Conservation (phyloP, 225 moss, liverwort and hornwort genomes). For the Climacium dendroides region DNA sequence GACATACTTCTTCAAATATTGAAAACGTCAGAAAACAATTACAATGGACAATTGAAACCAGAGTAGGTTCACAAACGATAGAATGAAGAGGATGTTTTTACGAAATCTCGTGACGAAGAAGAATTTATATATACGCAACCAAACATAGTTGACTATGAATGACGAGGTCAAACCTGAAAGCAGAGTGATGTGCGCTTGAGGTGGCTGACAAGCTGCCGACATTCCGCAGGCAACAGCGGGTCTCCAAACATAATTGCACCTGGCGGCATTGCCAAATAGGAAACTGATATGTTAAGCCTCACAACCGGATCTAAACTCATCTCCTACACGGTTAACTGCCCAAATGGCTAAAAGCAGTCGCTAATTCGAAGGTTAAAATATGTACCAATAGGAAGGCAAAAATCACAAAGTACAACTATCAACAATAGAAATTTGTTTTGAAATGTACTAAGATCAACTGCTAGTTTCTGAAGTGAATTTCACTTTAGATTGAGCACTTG, state of each 20-base stretch:
- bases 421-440: background rate
- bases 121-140: background rate
- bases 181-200: conserved; percentile 77
- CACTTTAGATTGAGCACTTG: background rate
- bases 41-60: background rate
- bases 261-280: background rate
- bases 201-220: conserved; percentile 72
- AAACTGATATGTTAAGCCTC: background rate
- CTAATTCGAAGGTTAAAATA: background rate
- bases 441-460: background rate
- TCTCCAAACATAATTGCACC: conserved; percentile 99
- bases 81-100: background rate
- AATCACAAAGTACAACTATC: background rate
- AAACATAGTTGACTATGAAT: background rate
- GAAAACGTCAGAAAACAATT: background rate
- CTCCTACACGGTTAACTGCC: background rate
- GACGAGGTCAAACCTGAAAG: conserved; percentile 59
- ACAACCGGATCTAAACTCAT: background rate
- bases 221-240: conserved; percentile 69
- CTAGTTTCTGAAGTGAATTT: background rate
- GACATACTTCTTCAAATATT: background rate
- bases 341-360: background rate
- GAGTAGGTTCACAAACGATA: background rate
- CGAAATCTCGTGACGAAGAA: background rate
- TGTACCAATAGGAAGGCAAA: background rate